Evolutionary conservation across 2,329 filamentous ascomycete species (phyloP).

Genomic region (Alternaria dauci): DNA sequence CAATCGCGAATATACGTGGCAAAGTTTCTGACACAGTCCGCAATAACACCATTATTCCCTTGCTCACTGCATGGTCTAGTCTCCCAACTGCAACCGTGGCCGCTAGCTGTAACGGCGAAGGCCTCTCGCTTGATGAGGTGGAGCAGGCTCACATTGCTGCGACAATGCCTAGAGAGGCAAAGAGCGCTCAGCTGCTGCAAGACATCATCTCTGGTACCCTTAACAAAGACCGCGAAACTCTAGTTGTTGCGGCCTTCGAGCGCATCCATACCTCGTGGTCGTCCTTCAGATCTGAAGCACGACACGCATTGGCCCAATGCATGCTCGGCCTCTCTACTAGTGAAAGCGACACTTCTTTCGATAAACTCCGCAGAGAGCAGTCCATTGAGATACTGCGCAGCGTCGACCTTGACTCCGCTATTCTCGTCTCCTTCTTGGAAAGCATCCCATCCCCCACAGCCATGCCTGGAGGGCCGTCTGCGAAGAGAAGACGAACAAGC

Average conservation of each 20-base stretch:
- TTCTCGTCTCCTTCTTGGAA: slow-evolving; percentile 76
- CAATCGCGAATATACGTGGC: slow-evolving; percentile 73
- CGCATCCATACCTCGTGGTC: slow-evolving; percentile 77
- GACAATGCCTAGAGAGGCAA: slow-evolving; percentile 64
- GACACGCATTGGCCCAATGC: slow-evolving; percentile 66
- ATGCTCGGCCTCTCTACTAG: slow-evolving; percentile 69
- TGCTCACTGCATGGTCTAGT: slow-evolving; percentile 73
- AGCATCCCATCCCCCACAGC: slow-evolving; percentile 77
- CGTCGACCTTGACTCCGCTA: slow-evolving; percentile 75
- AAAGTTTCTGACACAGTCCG: slow-evolving; percentile 77
- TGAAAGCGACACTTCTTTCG: slow-evolving; percentile 41
- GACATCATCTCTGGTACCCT: slow-evolving; percentile 58
- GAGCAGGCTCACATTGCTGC: slow-evolving; percentile 63
- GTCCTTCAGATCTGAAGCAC: slow-evolving; percentile 70
- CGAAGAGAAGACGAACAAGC: slow-evolving; percentile 82
- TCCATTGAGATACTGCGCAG: slow-evolving; percentile 76
- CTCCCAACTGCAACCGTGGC: slow-evolving; percentile 62
- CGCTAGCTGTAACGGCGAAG: slow-evolving; percentile 59
- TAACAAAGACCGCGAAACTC: slow-evolving; percentile 58
- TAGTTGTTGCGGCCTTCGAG: slow-evolving; percentile 71
- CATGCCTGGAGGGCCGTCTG: slow-evolving; percentile 74
- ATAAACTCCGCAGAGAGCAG: slow-evolving; percentile 57
- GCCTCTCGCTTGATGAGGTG: slow-evolving; percentile 57
- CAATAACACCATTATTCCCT: slow-evolving; percentile 77
- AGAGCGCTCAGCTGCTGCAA: slow-evolving; percentile 65